Evolutionary conservation across 495 filamentous ascomycete species (phyloP).

Genomic region (Apiosordaria backusii): DNA sequence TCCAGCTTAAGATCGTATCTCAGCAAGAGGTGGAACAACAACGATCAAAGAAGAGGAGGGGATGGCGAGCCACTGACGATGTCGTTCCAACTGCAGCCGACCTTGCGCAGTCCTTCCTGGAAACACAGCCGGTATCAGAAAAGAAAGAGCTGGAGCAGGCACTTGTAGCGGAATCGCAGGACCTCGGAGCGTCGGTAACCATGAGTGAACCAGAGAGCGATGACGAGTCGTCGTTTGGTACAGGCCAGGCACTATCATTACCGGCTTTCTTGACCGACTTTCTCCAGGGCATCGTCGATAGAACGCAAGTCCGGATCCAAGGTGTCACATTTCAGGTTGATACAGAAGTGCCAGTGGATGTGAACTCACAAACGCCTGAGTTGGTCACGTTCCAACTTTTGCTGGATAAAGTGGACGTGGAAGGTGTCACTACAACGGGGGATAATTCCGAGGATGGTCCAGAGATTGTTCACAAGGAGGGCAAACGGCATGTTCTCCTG

Average conservation of each 20-base stretch:
- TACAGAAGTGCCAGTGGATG: constrained; percentile 61
- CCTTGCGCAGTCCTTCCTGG: constrained; percentile 82
- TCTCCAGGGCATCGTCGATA: constrained; percentile 76
- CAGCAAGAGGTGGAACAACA: constrained; percentile 33
- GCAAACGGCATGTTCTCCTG: constrained; percentile 63
- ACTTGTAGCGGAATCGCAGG: constrained; percentile 62
- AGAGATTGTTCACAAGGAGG: constrained; percentile 44
- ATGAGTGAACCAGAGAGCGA: constrained; percentile 59
- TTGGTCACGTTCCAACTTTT: constrained; percentile 61
- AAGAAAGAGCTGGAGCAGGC: constrained; percentile 73
- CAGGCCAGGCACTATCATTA: constrained; percentile 67
- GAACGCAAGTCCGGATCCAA: constrained; percentile 66
- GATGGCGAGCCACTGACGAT: constrained; percentile 29
- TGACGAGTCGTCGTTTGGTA: constrained; percentile 66
- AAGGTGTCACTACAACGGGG: constrained; percentile 53
- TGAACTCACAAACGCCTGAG: constrained; percentile 47
- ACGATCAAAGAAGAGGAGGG: constrained; percentile 30
- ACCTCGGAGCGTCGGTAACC: constrained; percentile 53
- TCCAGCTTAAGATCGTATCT: constrained; percentile 51
- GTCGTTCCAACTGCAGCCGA: constrained; percentile 73
- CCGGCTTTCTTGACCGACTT: constrained; percentile 81
- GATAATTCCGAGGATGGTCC: constrained; percentile 30
- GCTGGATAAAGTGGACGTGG: constrained; percentile 62
- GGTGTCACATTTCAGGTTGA: constrained; percentile 56
- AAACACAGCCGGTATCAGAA: constrained; percentile 72